Evolutionary conservation across 768 basidiomycete genomes (phyloP), one percentile per base, ranked within the genome.

Genomic region (Rhodotorula paludigena): DNA sequence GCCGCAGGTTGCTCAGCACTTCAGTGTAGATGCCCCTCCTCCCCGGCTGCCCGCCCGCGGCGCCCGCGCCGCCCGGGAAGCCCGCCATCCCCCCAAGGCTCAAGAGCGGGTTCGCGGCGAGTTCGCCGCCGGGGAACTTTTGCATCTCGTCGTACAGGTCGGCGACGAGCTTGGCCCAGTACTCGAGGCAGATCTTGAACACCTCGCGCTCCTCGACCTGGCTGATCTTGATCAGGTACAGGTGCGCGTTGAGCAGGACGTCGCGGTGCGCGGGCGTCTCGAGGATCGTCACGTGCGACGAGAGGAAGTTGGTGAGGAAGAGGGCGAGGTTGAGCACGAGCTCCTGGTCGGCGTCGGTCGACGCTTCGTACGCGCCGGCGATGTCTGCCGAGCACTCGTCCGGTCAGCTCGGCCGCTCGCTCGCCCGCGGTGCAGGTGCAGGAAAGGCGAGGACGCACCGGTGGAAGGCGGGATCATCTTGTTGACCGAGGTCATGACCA

Each of bases 101-200:
- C 87, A 97, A 77, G 39, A 80, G 58, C 23, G 94, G 78, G 68
- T 86, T 87, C 77, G 93, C 54, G 20, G 38, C 91, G 52, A 97
- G 89, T 80, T 97, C 93, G 67, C 94, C 92, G 18, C 73, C 58
- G 18, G 74, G 74, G 28, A 96, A 78, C 68, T 86, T 87, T 78
- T 96, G 92, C 57, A 96, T 89, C 81, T 99, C 96, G 70, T 97
- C 94, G 77, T 99, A 98, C 28, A 99, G 83, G 77, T 96, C 94
- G 3, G 91, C 86, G 21, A 99, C 94, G 35, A 99, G 86, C 78
- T 93, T 92, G 61, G 86, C 78, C 91, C 96, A 99, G 80, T 98
- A 99, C 77, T 98, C 96, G 76, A 98, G 80, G 74, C 94, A 96
- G 76, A 99, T 96, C 81, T 99, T 99, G 86, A 98, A 98, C 71